phyloP scores from a whole-genome alignment of 768 basidiomycete genomes.

The Bullera alba region DNA sequence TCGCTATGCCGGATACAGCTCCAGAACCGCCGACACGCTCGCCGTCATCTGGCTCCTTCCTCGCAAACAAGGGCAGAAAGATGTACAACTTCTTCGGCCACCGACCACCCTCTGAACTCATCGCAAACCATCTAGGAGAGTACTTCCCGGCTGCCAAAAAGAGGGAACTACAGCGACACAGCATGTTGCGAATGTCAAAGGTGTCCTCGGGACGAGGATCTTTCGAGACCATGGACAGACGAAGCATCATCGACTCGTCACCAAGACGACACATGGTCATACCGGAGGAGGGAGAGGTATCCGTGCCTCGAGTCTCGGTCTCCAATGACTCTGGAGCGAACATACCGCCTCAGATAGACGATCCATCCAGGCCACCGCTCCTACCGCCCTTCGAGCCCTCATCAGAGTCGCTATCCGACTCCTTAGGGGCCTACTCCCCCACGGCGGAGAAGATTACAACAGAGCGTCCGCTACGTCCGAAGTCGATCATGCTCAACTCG shows the following conservation, averaged over 20 bases:
- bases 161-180: slow-evolving; percentile 79
- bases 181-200: slow-evolving; percentile 71
- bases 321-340: slow-evolving; percentile 33
- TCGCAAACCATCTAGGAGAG: slow-evolving; percentile 85
- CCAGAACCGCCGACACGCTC: slow-evolving; percentile 52
- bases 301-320: slow-evolving; percentile 36
- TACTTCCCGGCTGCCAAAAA: slow-evolving; percentile 94
- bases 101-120: slow-evolving; percentile 92
- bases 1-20: slow-evolving; percentile 59
- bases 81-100: slow-evolving; percentile 88
- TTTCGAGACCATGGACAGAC: slow-evolving; percentile 1
- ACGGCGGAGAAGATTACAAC: slow-evolving; percentile 26
- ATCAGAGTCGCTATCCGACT: slow-evolving; percentile 71
- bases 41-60: slow-evolving; percentile 45
- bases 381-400: slow-evolving; percentile 43
- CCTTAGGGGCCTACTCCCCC: slow-evolving; percentile 48
- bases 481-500: slow-evolving; percentile 39
- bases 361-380: slow-evolving; percentile 33
- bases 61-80: slow-evolving; percentile 34
- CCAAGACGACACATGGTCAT: slow-evolving; percentile 27
- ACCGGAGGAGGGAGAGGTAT: slow-evolving; percentile 25
- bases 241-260: slow-evolving; percentile 10
- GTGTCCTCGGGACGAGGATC: slow-evolving; percentile 40
- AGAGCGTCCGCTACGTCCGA: slow-evolving; percentile 45
- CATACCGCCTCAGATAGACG: slow-evolving; percentile 25